phyloP scores from a whole-genome alignment of 352 stramenopile genomes.

The Globisporangium yorkense region DNA sequence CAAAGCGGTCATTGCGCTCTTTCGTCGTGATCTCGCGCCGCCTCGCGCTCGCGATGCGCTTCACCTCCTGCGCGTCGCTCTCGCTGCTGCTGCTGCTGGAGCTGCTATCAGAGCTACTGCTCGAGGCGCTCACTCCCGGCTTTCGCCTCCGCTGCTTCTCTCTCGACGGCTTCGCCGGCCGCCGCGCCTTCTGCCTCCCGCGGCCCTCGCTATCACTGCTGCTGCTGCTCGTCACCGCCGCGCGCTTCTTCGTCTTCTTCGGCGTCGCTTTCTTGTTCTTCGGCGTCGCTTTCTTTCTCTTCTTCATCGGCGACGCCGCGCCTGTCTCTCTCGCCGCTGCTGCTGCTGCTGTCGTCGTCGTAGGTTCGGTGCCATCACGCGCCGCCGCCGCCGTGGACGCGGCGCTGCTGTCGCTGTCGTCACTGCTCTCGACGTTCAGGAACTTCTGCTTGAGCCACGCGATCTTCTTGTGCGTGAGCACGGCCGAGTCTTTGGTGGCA shows the following conservation, averaged over 20 bases:
- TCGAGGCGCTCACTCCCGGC: not conserved
- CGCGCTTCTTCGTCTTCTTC: constrained; percentile 3
- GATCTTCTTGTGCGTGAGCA: not conserved
- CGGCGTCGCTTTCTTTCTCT: not conserved
- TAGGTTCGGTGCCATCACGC: not conserved
- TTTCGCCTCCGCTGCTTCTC: not conserved
- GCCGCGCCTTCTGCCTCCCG: not conserved
- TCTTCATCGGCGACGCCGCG: not conserved
- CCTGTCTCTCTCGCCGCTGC: not conserved
- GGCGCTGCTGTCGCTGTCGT: constrained; percentile 14
- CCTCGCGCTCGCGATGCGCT: not conserved
- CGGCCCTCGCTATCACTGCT: constrained; percentile 1
- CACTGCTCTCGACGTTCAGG: constrained; percentile 10
- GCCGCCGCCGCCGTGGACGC: not conserved
- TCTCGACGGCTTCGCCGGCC: not conserved
- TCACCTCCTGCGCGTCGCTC: not conserved
- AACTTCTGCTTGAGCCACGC: constrained; percentile 5
- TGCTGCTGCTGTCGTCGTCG: not conserved
- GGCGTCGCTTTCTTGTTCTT: not conserved
- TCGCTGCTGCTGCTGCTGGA: not conserved
- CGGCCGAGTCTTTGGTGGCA: not conserved
- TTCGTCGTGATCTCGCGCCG: constrained; percentile 8
- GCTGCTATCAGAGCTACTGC: not conserved
- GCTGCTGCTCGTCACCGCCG: not conserved
- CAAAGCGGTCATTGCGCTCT: constrained; percentile 4